phyloP scores from a whole-genome alignment of 306 rosid genomes.

The Bauhinia variegata region DNA sequence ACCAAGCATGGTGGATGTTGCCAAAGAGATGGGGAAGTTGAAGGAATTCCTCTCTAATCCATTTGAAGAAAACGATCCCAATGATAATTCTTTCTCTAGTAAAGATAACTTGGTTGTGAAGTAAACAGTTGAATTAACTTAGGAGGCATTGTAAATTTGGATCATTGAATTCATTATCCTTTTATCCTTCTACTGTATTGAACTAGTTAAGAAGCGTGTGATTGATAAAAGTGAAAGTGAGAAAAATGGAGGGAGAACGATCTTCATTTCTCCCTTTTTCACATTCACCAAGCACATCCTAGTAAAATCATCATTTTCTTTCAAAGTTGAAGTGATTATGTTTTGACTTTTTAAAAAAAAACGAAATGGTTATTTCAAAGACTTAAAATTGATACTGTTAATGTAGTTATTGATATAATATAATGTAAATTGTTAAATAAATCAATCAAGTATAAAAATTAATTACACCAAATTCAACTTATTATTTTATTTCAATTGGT shows the following conservation, averaged over 20 bases:
- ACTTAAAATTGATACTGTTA: no score
- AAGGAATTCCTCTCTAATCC: conserved; percentile 68
- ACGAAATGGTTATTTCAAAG: not conserved
- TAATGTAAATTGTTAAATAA: no score
- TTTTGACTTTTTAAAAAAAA: not conserved
- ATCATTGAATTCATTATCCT: conserved; percentile 6
- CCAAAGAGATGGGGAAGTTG: conserved; percentile 71
- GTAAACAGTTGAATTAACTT: not conserved
- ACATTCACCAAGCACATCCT: not conserved
- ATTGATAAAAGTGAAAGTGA: not conserved
- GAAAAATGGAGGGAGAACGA: not conserved
- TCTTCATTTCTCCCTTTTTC: not conserved
- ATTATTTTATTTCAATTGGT: not conserved
- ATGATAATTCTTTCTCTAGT: conserved; percentile 7
- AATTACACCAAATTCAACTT: no score
- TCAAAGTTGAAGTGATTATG: conserved; percentile 1
- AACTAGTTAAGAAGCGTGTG: not conserved
- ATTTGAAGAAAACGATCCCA: conserved; percentile 30
- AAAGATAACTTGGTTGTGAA: conserved; percentile 23
- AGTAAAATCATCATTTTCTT: no score
- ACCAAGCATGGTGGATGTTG: conserved; percentile 80
- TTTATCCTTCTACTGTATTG: not conserved
- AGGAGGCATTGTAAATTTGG: conserved; percentile 16
- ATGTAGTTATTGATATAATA: no score
- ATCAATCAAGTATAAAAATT: no score